Conservation (phyloP, 2,329 filamentous ascomycete genomes). For the Aspergillus spinulosporus region DNA sequence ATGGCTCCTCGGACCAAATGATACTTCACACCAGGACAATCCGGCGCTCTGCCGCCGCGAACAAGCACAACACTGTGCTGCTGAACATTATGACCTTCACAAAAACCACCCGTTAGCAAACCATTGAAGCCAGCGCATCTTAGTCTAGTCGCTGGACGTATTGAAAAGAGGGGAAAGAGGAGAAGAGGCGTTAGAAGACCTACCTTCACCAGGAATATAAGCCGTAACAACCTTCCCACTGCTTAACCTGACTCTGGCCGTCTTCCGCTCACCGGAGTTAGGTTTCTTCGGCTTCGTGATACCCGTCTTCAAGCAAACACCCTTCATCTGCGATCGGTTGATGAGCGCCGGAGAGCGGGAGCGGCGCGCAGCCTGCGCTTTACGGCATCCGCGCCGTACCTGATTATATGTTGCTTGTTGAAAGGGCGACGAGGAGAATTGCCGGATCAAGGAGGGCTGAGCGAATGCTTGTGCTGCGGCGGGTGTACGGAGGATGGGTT, state of each 20-base stretch:
- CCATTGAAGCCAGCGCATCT: neutral
- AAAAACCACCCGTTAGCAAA: conserved; percentile 12
- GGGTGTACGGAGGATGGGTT: conserved; percentile 34
- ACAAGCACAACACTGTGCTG: conserved; percentile 97
- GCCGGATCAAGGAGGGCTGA: conserved; percentile 30
- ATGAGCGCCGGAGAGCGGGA: conserved; percentile 82
- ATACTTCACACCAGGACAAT: conserved; percentile 98
- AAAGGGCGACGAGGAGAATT: conserved; percentile 60
- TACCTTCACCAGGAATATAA: conserved; percentile 92
- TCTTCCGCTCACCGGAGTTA: conserved; percentile 96
- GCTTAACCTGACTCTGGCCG: conserved; percentile 84
- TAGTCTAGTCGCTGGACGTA: neutral
- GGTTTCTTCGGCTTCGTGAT: conserved; percentile 97
- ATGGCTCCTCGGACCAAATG: conserved; percentile 86
- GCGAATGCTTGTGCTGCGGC: conserved; percentile 18
- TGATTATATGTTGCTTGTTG: conserved; percentile 70
- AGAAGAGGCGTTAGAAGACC: conserved; percentile 23
- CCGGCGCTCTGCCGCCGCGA: conserved; percentile 87
- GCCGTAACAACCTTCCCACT: conserved; percentile 84
- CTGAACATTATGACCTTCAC: conserved; percentile 93
- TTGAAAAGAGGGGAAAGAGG: too few species aligned
- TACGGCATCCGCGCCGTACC: conserved; percentile 73
- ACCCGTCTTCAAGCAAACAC: conserved; percentile 91
- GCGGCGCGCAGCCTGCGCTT: conserved; percentile 77
- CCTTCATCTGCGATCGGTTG: conserved; percentile 80